phyloP scores from a whole-genome alignment of 2,329 filamentous ascomycete genomes.

The Fonsecaea nubica region DNA sequence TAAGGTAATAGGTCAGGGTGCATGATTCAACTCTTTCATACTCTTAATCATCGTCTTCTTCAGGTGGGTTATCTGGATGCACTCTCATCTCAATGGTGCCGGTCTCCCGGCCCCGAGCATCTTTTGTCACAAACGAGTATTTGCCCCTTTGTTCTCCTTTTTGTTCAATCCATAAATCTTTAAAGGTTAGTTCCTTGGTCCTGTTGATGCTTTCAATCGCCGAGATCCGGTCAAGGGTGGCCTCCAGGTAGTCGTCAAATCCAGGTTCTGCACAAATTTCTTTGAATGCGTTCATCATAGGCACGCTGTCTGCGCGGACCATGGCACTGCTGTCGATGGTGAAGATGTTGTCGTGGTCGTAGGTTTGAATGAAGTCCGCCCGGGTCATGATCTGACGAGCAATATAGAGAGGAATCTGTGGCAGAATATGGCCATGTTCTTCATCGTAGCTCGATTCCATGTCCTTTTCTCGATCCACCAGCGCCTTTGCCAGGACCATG shows the following conservation, averaged over 20 bases:
- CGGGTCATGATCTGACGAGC: conserved; percentile 94
- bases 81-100: conserved; percentile 51
- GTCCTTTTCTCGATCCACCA: conserved; percentile 80
- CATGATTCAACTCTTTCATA: background rate
- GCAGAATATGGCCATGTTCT: conserved; percentile 74
- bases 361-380: conserved; percentile 88
- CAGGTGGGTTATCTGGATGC: conserved; percentile 28
- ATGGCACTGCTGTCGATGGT: conserved; percentile 86
- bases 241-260: conserved; percentile 82
- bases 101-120: conserved; percentile 55
- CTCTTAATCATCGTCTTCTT: conserved; percentile 26
- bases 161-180: conserved; percentile 80
- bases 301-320: conserved; percentile 90
- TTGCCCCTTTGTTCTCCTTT: conserved; percentile 59
- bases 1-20: background rate
- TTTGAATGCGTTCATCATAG: conserved; percentile 91
- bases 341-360: conserved; percentile 94
- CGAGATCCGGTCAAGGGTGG: conserved; percentile 81
- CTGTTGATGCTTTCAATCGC: conserved; percentile 92
- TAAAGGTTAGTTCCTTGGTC: conserved; percentile 93
- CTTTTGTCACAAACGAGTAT: conserved; percentile 68
- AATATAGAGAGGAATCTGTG: conserved; percentile 79
- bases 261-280: conserved; percentile 78
- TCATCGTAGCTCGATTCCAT: conserved; percentile 72
- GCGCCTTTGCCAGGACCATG: conserved; percentile 88